Evolutionary conservation across 2,329 filamentous ascomycete genomes (phyloP), one percentile per base, ranked within the genome.

Genomic region (Xylariales sp.): DNA sequence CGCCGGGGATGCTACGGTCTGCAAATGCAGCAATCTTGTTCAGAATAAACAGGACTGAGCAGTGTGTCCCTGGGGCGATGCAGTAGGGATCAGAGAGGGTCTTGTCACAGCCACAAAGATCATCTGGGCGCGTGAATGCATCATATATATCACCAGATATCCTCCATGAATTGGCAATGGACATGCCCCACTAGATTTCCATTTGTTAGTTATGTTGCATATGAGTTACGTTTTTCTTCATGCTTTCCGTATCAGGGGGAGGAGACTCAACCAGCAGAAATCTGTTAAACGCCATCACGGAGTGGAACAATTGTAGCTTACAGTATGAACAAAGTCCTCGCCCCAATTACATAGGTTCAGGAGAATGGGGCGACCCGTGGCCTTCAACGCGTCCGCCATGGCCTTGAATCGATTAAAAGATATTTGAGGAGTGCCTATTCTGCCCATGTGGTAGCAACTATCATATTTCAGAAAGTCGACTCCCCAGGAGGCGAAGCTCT

Each of bases 381-480:
- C 49, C n/a, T 54, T 53, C 27, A 63, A 41, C 6, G 59, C 60
- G 37, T 61, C 50, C 13, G 55, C 40, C 60, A 63, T 62, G 35
- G 45, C 49, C 24, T 48, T 50, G 40, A 52, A 59, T 18, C 53
- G 42, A 37, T 51, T 49, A 38, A 51, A 53, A 7, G 52, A 55
- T 27, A 53, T 48, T 19, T 47, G 35, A 32, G 49, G 53, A 15
- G 48, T 49, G 19, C 54, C 54, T 29, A 43, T 46, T 6, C 47
- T 30, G 17, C 52, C 52, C 34, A 50, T 48, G 35, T 57, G 54
- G 44, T 56, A 56, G 47, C 69, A 73, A 45, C 72, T 72, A 45
- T 74, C 19, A 39, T 30, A 74, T 56, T 75, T 74, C 28, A 74
- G 55, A 34, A 73, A 74, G 46, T 74, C 69, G 36, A 74, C 61